Percentiles rank a stretch among this genome's conserved stretches.
Conservation (phyloP, 2,329 filamentous ascomycete species). For the Chalaropsis ovoidea region DNA sequence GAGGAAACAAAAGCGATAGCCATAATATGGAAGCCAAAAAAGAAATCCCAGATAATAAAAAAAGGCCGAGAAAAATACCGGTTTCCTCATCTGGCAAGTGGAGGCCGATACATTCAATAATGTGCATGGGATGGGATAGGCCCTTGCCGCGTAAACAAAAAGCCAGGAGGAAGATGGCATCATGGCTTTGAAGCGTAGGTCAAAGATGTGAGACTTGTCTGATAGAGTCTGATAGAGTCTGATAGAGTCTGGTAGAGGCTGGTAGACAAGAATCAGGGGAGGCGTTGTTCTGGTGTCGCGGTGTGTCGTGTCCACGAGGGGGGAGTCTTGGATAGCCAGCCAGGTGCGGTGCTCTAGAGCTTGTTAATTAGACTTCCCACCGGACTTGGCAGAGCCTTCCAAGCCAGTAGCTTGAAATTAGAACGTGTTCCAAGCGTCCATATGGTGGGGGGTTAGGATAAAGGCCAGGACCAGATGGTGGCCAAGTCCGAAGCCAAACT, state of each 20-base stretch:
- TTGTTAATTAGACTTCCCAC: too few species aligned
- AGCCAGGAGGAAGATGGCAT: too few species aligned
- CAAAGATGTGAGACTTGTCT: too few species aligned
- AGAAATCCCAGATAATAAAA: neutral
- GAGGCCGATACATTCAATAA: neutral
- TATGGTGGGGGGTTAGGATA: neutral
- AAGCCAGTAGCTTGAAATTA: neutral
- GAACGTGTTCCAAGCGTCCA: neutral
- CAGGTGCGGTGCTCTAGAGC: too few species aligned
- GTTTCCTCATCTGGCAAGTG: constrained; percentile 4
- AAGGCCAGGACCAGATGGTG: neutral
- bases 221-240: too few species aligned
- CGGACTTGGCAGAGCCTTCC: neutral
- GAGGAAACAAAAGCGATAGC: neutral
- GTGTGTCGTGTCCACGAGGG: too few species aligned
- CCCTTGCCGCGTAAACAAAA: neutral
- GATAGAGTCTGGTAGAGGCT: too few species aligned
- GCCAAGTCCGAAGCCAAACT: neutral
- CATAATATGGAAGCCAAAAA: neutral
- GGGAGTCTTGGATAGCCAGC: too few species aligned
- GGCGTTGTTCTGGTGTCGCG: too few species aligned
- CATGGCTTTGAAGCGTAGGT: too few species aligned
- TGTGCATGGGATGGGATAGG: neutral
- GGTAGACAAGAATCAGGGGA: too few species aligned
- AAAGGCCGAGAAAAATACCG: constrained; percentile 14